Conservation (phyloP, 371 early-diverging fungal species). For the Mortierella sp. region DNA sequence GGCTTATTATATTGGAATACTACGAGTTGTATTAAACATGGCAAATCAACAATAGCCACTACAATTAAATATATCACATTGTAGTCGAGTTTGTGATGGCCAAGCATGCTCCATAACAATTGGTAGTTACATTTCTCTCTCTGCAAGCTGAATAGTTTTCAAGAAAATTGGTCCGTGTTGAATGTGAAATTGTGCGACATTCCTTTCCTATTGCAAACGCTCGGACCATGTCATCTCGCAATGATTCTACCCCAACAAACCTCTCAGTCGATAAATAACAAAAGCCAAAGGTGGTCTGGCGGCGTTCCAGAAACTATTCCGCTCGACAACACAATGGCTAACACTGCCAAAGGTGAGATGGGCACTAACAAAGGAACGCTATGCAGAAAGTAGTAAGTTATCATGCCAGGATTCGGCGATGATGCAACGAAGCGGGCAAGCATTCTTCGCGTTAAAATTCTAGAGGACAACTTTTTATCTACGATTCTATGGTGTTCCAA, state of each 20-base stretch:
- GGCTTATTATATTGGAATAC: not conserved
- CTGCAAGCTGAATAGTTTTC: not conserved
- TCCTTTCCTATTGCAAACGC: not conserved
- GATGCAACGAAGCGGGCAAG: not conserved
- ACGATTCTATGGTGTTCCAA: not conserved
- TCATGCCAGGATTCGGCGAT: not conserved
- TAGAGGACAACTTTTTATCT: not conserved
- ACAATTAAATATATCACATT: not conserved
- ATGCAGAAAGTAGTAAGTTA: not conserved
- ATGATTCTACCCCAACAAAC: constrained; percentile 5
- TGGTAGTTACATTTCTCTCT: not conserved
- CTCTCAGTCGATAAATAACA: not conserved
- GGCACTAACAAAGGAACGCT: not conserved
- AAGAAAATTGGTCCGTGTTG: constrained; percentile 1
- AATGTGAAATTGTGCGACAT: not conserved
- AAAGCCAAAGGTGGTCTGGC: not conserved
- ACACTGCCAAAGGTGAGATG: not conserved
- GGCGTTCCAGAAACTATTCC: too few relatives aligned
- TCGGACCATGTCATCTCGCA: not conserved
- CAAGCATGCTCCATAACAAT: not conserved
- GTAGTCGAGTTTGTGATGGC: too few relatives aligned
- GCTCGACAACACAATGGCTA: not conserved
- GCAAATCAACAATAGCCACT: not conserved
- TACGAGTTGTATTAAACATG: not conserved
- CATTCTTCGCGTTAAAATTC: not conserved